Conservation (phyloP, 73 alveolate species). For the Paramecium primaurelia region DNA sequence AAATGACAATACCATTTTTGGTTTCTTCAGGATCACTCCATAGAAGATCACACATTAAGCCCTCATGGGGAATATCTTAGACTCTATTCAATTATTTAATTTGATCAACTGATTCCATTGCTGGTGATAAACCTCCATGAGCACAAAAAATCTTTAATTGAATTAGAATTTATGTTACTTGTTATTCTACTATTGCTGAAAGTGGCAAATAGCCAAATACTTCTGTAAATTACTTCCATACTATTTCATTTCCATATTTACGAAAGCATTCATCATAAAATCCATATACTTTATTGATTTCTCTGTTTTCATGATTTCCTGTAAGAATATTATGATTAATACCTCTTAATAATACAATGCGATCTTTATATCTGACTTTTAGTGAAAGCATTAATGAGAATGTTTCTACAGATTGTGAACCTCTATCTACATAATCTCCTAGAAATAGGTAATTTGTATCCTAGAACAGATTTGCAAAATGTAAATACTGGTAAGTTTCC, state of each 20-base stretch:
- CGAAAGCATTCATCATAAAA: constrained; percentile 94
- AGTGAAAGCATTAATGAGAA: constrained; percentile 73
- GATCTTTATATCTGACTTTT: constrained; percentile 81
- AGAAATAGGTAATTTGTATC: constrained; percentile 81
- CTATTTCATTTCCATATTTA: constrained; percentile 89
- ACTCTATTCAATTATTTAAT: constrained; percentile 58
- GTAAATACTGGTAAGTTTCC: constrained; percentile 72
- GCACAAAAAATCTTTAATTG: constrained; percentile 57
- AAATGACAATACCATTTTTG: constrained; percentile 31
- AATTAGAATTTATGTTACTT: constrained; percentile 45
- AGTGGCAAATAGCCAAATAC: constrained; percentile 89
- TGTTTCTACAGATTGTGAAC: constrained; percentile 84
- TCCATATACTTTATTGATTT: constrained; percentile 85
- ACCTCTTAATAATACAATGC: constrained; percentile 76
- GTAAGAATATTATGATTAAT: background rate
- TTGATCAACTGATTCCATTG: constrained; percentile 59
- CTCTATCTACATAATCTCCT: constrained; percentile 92
- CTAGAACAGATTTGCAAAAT: constrained; percentile 12
- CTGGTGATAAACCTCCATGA: constrained; percentile 73
- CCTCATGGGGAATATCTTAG: constrained; percentile 87
- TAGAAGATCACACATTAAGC: constrained; percentile 89
- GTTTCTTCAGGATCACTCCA: constrained; percentile 95
- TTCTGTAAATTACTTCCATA: constrained; percentile 87
- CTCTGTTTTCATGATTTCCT: constrained; percentile 87
- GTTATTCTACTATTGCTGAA: constrained; percentile 78